These are phyloP conservation scores for Paradendryphiella salina DNA, from an alignment of 2,329 filamentous ascomycete genomes.

Conservation along the genomic window DNA sequence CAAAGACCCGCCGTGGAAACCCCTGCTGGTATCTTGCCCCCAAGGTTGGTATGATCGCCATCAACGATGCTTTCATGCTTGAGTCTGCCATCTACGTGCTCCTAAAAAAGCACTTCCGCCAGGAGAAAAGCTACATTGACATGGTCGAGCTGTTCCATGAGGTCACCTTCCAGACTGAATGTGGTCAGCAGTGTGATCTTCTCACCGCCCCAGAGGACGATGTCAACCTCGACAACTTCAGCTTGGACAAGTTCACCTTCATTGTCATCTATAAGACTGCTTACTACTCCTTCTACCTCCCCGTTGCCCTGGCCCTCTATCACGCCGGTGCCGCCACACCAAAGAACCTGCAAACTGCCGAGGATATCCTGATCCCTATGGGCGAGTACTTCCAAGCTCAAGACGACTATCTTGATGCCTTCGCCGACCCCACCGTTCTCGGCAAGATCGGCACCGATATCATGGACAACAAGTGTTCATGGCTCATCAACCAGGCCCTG, in stretches of 20 bases:
- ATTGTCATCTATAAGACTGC: slow-evolving; percentile 99
- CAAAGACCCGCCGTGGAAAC: slow-evolving; percentile 89
- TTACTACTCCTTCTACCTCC: slow-evolving; percentile 99
- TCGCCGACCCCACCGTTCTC: slow-evolving; percentile 86
- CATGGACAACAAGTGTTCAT: slow-evolving; percentile 99
- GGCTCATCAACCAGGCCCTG: slow-evolving; percentile 94
- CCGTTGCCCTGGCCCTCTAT: slow-evolving; percentile 86
- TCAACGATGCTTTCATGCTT: slow-evolving; percentile 98
- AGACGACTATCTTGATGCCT: slow-evolving; percentile 99
- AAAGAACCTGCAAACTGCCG: slow-evolving; percentile 84
- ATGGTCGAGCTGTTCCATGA: slow-evolving; percentile 97
- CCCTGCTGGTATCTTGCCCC: slow-evolving; percentile 96
- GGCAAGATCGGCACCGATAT: slow-evolving; percentile 99
- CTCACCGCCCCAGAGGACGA: slow-evolving; percentile 93
- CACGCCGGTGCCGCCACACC: slow-evolving; percentile 82
- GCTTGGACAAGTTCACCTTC: slow-evolving; percentile 91
- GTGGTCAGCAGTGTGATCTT: slow-evolving; percentile 92
- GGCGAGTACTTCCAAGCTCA: slow-evolving; percentile 99
- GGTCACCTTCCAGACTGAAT: slow-evolving; percentile 87
- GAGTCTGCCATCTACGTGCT: slow-evolving; percentile 88
- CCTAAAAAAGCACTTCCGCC: slow-evolving; percentile 90
- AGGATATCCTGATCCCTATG: slow-evolving; percentile 92
- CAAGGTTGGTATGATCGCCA: slow-evolving; percentile 90
- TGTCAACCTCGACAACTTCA: slow-evolving; percentile 94
- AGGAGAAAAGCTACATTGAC: slow-evolving; percentile 85